Evolutionary conservation across 2,329 filamentous ascomycete genomes (phyloP).

Genomic region (Aspergillus pseudonomiae): DNA sequence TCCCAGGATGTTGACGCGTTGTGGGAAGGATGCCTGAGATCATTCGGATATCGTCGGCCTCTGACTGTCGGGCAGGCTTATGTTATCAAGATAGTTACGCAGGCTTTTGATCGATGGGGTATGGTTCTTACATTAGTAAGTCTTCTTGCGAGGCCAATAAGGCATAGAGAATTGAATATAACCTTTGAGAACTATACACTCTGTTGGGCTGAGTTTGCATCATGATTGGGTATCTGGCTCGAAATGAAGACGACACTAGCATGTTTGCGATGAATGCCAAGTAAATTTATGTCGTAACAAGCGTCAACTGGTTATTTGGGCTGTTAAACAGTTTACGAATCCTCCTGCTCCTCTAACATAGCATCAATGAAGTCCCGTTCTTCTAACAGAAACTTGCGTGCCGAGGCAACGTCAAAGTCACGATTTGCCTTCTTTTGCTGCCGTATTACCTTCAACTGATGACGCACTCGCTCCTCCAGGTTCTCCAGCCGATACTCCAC

Average conservation of each 20-base stretch:
- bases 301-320: neutral
- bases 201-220: neutral
- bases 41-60: neutral
- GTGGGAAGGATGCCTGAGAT: neutral
- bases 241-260: neutral
- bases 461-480: slow-evolving; percentile 55
- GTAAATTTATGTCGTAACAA: neutral
- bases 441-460: neutral
- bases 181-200: neutral
- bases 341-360: neutral
- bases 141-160: neutral
- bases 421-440: neutral
- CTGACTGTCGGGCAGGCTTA: neutral
- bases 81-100: neutral
- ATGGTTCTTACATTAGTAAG: neutral
- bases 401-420: neutral
- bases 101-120: too few species aligned
- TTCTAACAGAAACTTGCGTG: neutral
- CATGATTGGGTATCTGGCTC: too few species aligned
- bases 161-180: neutral
- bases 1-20: neutral
- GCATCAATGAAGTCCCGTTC: neutral
- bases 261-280: neutral
- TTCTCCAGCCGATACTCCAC: slow-evolving; percentile 65
- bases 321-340: neutral